Evolutionary conservation across 192 early-diverging fungal genomes (phyloP), one percentile per base, ranked within the genome.

Genomic region (Linnemannia exigua): DNA sequence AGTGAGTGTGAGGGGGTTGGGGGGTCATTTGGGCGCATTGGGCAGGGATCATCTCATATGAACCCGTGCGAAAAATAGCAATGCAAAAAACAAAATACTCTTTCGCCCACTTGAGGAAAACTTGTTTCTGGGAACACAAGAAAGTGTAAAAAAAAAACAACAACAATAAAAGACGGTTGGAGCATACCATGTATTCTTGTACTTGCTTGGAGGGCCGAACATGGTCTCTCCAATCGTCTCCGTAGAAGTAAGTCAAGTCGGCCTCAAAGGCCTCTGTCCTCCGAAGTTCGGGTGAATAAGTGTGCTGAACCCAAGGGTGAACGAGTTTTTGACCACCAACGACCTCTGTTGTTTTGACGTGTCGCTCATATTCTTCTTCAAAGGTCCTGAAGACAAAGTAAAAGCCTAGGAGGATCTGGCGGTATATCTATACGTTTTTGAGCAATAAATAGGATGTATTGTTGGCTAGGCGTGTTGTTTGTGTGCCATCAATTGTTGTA

Each of bases 301-400:
- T 54, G 25, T 78, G 66, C 38, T 51, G 19, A 15, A 84, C 46
- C 76, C 71, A 84, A 19, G 77, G 72, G 33, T 84, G 72, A 36
- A 54, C 48, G 44, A 35, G 47, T 11, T 46, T 73, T 72, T 61
- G 66, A 22, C 28, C 47, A 44, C 37, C 67, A 47, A 33, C 66
- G 63, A 31, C 37, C 22, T 19, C 58, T 20, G 35, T 22, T 70
- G 9, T 70, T 70, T 70, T 70, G 9, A 77, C 8, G 19, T 77
- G 75, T 20, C 66, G 41, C 28, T 77, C 75, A 31, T 77, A 77
- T 3, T 77, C 80, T 51, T 82, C 80, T 37, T 82, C 80, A 25
- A 77, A 84, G 1, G 82, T 84, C 22, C 48, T 79, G 77, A 79
- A 84, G 17, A 84, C 72, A 37, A 79, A 84, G 77, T 84, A 84